These are phyloP conservation scores for Chaetomiaceae sp. DNA, from an alignment of 2,329 filamentous ascomycete genomes.

Conservation along the genomic window DNA sequence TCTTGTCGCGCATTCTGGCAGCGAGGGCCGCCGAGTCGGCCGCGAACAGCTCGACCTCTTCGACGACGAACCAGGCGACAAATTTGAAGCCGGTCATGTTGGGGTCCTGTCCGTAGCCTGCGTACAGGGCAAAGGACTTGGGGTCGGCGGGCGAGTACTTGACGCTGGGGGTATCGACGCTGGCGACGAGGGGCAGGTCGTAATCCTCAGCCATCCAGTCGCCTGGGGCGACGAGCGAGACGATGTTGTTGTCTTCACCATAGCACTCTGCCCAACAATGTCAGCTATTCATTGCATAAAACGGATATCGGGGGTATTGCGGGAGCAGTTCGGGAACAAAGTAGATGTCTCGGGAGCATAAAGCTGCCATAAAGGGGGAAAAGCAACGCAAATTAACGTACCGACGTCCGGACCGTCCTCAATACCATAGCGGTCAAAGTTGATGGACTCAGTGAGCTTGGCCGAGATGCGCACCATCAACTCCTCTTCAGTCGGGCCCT, in stretches of 20 bases:
- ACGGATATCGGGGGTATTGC: too few relatives aligned
- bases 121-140: conserved; percentile 4
- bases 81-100: conserved; percentile 1
- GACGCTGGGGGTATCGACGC: conserved; percentile 6
- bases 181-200: neutral
- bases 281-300: too few relatives aligned
- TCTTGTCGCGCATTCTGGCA: neutral
- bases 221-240: conserved; percentile 1
- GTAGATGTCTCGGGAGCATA: too few relatives aligned
- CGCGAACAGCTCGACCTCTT: conserved; percentile 12
- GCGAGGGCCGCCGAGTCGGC: conserved; percentile 6
- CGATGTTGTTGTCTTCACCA: neutral
- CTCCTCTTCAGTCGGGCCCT: conserved; percentile 1
- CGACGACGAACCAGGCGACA: conserved; percentile 9
- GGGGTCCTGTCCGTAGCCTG: neutral
- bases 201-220: conserved; percentile 1
- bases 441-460: neutral
- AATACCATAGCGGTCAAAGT: conserved; percentile 8
- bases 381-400: too few relatives aligned
- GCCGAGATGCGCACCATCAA: neutral
- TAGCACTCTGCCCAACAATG: too few relatives aligned
- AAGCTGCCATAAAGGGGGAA: too few relatives aligned
- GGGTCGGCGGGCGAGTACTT: conserved; percentile 5
- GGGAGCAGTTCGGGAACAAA: too few relatives aligned
- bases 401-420: conserved; percentile 14